A percentile compares a stretch with the other conserved stretches of the same genome.
These are phyloP conservation scores for Phytophthora sp. DNA, from an alignment of 352 stramenopile genomes.

Conservation along the genomic window DNA sequence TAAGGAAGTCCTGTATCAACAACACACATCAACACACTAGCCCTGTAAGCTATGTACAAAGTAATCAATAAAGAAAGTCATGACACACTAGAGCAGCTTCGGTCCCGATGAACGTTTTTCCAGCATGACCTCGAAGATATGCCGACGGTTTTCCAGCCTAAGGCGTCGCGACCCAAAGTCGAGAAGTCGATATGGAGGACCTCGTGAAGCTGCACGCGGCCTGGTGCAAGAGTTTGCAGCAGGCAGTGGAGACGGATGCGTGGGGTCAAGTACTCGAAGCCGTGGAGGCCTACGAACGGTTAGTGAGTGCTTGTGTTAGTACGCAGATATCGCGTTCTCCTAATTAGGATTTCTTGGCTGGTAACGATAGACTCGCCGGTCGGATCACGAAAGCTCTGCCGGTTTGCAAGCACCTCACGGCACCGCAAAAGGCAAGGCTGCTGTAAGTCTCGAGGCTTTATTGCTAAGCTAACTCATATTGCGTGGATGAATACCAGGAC, in stretches of 20 bases:
- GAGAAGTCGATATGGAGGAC: conserved; percentile 42
- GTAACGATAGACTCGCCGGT: conserved; percentile 38
- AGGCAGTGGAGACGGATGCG: conserved; percentile 65
- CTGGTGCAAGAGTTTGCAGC: conserved; percentile 65
- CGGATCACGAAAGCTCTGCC: conserved; percentile 42
- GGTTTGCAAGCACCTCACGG: conserved; percentile 51
- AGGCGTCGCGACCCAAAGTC: conserved; percentile 9
- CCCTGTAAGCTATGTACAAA: conserved; percentile 27
- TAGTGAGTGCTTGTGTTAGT: neutral
- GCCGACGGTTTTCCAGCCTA: conserved; percentile 9
- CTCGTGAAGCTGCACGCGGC: conserved; percentile 52
- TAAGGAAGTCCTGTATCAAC: conserved; percentile 12
- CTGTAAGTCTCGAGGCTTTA: neutral
- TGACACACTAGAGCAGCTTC: neutral
- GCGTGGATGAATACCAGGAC: conserved; percentile 3
- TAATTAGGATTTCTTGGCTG: neutral
- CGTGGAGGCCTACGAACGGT: conserved; percentile 80
- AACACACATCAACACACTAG: conserved; percentile 14
- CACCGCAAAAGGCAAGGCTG: conserved; percentile 39
- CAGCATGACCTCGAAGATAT: neutral
- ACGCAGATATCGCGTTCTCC: neutral
- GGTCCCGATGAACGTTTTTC: neutral
- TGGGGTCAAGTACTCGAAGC: conserved; percentile 79
- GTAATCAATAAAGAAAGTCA: conserved; percentile 22
- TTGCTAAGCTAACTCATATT: neutral